phyloP scores from a whole-genome alignment of 2,329 filamentous ascomycete genomes.

The Cordyceps javanica region DNA sequence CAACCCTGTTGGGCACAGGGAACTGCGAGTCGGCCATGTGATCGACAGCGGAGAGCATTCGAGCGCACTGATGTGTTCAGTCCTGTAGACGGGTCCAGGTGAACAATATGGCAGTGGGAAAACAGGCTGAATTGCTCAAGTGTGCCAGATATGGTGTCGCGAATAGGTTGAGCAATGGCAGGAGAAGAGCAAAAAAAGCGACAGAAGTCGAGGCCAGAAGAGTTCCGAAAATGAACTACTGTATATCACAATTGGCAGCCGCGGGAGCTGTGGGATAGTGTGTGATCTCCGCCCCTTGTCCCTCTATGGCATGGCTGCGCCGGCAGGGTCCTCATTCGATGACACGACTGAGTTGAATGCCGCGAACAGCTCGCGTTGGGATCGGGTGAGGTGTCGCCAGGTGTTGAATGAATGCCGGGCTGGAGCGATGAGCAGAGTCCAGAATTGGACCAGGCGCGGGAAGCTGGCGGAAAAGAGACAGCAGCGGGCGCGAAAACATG shows the following conservation, averaged over 20 bases:
- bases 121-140: not conserved
- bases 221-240: not conserved
- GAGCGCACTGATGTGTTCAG: not conserved
- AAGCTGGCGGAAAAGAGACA: not conserved
- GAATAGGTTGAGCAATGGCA: not conserved
- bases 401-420: not conserved
- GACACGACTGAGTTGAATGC: not conserved
- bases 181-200: not conserved
- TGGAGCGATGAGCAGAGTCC: not conserved
- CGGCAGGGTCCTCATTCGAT: not conserved
- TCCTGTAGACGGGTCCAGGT: not conserved
- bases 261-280: not conserved
- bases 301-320: conserved; percentile 1
- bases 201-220: not conserved
- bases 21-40: conserved; percentile 24
- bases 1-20: conserved; percentile 39
- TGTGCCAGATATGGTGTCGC: not conserved
- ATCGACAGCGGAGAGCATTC: conserved; percentile 9
- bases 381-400: not conserved
- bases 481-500: not conserved
- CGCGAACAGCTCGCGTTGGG: not conserved
- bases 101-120: not conserved
- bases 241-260: not conserved
- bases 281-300: conserved; percentile 1
- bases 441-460: not conserved